Base-by-base conservation (phyloP, 495 filamentous ascomycete genomes). In the Trichodelitschia bisporula region DNA sequence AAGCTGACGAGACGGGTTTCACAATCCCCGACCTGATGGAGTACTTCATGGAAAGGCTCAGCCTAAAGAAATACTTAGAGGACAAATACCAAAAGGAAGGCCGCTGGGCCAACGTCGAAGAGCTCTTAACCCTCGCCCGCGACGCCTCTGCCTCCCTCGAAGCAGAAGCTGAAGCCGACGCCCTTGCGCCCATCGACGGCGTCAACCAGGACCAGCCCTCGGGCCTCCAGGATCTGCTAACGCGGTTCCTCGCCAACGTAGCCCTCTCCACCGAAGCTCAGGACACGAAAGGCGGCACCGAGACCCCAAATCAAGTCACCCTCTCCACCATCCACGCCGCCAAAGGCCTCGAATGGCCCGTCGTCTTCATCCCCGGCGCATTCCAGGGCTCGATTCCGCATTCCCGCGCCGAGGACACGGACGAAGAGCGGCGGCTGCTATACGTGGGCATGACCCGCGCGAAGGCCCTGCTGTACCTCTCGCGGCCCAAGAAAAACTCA, bases 401-500 rank as follows among this genome's bases (percentile, higher is more conserved):
- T 50, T 75, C 72, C n/a, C 61, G 86, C 37, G 67, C 82, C 8
- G 89, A 99, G 28, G 82, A 95, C 42, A 56, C 58, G 11, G 75
- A 84, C 35, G 89, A 99, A 49, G 89, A 99, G 45, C 58, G 89
- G 35, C 57, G 89, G 30, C 51, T 99, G 30, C 59, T 99, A 0
- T 99, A 95, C 46, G 89, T 99, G 4, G 89, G 84, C 4, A 99
- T 99, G 89, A 99, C 89, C 3, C 59, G 86, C 52, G 86, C 89
- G 1, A 72, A 93, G 47, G 72, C 66, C 4, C 51, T 99, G 19
- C 57, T 99, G n/a, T 93, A 95, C 41, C 59, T 95, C 30, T 92
- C 79, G 42, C 75, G 69, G 33, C 83, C 89, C 0, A 47, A 62
- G 15, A 64, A 60, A 23, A 68, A 68, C 38, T 65, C 70, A 4